These are phyloP conservation scores for Diaporthe citrichinensis DNA, from an alignment of 2,329 filamentous ascomycete species.

Conservation along the genomic window DNA sequence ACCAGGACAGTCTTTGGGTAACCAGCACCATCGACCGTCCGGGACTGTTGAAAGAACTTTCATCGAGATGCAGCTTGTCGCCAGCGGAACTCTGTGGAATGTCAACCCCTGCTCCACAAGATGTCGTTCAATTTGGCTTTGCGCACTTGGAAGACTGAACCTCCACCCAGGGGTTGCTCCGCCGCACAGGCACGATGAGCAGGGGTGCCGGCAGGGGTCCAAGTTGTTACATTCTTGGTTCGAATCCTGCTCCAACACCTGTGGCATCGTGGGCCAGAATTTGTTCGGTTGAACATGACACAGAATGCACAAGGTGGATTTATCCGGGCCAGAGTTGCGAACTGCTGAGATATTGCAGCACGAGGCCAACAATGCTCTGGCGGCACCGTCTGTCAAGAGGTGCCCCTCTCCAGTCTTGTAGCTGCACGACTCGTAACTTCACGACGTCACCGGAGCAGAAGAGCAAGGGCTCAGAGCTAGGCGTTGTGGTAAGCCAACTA, in stretches of 20 bases:
- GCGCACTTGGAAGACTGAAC: slow-evolving; percentile 36
- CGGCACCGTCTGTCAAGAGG: neutral
- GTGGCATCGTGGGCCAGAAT: slow-evolving; percentile 31
- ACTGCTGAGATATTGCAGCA: neutral
- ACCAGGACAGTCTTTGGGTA: neutral
- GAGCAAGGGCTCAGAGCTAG: neutral
- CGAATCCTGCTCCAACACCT: slow-evolving; percentile 31
- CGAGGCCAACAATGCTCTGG: neutral
- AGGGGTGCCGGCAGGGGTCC: slow-evolving; percentile 39
- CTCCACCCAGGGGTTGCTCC: slow-evolving; percentile 34
- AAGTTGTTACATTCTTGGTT: slow-evolving; percentile 34
- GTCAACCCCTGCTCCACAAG: slow-evolving; percentile 37
- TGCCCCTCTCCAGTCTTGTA: neutral
- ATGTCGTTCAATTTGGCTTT: slow-evolving; percentile 42
- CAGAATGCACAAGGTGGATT: slow-evolving; percentile 27
- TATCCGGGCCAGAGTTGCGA: slow-evolving; percentile 11
- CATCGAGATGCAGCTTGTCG: neutral
- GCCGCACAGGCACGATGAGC: slow-evolving; percentile 30
- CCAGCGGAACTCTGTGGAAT: slow-evolving; percentile 15
- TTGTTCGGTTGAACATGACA: slow-evolving; percentile 40
- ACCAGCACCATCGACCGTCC: neutral
- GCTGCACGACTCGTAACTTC: slow-evolving; percentile 5
- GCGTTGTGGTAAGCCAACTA: neutral
- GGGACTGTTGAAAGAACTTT: neutral
- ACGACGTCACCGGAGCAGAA: slow-evolving; percentile 12